These are phyloP conservation scores for Fusarium nodosum DNA, from an alignment of 2,329 filamentous ascomycete species.

Conservation along the genomic window DNA sequence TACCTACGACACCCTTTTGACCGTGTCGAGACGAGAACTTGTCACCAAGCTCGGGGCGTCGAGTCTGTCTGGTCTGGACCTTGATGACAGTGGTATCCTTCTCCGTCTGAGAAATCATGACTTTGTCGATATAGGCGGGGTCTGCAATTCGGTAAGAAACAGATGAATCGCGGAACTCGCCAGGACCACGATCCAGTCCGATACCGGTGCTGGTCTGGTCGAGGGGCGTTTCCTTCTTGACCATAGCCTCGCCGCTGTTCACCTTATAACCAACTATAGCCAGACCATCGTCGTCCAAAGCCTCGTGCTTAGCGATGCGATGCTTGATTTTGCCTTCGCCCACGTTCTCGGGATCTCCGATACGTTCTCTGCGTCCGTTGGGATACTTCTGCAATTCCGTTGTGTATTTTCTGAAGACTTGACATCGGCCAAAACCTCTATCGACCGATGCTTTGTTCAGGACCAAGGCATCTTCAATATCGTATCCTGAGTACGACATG, in stretches of 20 bases:
- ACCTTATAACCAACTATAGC: slow-evolving; percentile 88
- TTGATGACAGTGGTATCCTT: slow-evolving; percentile 90
- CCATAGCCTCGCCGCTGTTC: slow-evolving; percentile 83
- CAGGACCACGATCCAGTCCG: slow-evolving; percentile 73
- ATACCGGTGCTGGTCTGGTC: slow-evolving; percentile 81
- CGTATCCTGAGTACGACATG: slow-evolving; percentile 99
- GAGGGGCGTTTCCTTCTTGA: slow-evolving; percentile 89
- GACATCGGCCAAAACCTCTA: slow-evolving; percentile 94
- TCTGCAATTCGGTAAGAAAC: slow-evolving; percentile 87
- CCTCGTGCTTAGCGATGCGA: slow-evolving; percentile 75
- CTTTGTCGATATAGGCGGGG: slow-evolving; percentile 93
- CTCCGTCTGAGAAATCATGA: slow-evolving; percentile 92
- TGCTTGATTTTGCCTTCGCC: slow-evolving; percentile 72
- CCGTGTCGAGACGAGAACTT: slow-evolving; percentile 99
- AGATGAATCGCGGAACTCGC: slow-evolving; percentile 75
- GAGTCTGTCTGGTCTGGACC: slow-evolving; percentile 94
- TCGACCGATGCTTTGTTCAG: slow-evolving; percentile 97
- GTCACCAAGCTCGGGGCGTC: slow-evolving; percentile 94
- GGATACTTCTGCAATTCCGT: slow-evolving; percentile 90
- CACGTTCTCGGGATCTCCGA: slow-evolving; percentile 69
- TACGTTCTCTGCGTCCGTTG: slow-evolving; percentile 79
- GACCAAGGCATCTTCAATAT: slow-evolving; percentile 98
- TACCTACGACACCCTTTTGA: slow-evolving; percentile 96
- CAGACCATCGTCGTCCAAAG: slow-evolving; percentile 87
- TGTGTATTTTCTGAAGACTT: slow-evolving; percentile 96